A percentile compares a stretch with the other conserved stretches of the same genome.
phyloP scores from a whole-genome alignment of 805 yeast genomes.

The Teunomyces lycoperdinae region DNA sequence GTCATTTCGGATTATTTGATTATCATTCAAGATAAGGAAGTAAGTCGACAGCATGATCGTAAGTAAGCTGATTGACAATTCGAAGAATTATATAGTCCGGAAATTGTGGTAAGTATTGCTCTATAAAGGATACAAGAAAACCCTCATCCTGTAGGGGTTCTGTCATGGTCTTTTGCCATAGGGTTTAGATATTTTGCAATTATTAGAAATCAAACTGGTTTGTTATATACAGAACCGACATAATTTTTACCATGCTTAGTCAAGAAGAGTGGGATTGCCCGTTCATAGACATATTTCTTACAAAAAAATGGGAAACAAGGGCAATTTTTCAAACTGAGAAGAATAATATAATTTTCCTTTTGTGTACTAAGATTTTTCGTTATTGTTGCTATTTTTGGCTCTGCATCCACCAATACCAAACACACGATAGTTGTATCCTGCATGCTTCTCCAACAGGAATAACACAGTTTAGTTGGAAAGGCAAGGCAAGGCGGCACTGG shows the following conservation, averaged over 20 bases:
- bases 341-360: no score
- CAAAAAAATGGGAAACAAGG: no score
- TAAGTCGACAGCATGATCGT: slow-evolving; percentile 23
- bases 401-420: no score
- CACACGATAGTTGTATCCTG: no score
- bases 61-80: slow-evolving; percentile 17
- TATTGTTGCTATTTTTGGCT: no score
- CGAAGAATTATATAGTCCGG: slow-evolving; percentile 22
- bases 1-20: slow-evolving; percentile 15
- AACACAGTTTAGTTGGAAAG: no score
- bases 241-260: background rate
- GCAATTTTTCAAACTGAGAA: no score
- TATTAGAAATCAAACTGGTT: background rate
- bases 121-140: slow-evolving; percentile 7
- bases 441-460: no score
- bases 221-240: background rate
- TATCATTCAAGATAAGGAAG: slow-evolving; percentile 17
- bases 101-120: slow-evolving; percentile 12
- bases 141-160: background rate
- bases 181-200: background rate
- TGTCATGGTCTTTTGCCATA: background rate
- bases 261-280: background rate
- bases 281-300: no score
- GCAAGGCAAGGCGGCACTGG: no score
- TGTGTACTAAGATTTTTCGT: no score